Evolutionary conservation across 305 asterid genomes (phyloP).

Genomic region (Andrographis paniculata): DNA sequence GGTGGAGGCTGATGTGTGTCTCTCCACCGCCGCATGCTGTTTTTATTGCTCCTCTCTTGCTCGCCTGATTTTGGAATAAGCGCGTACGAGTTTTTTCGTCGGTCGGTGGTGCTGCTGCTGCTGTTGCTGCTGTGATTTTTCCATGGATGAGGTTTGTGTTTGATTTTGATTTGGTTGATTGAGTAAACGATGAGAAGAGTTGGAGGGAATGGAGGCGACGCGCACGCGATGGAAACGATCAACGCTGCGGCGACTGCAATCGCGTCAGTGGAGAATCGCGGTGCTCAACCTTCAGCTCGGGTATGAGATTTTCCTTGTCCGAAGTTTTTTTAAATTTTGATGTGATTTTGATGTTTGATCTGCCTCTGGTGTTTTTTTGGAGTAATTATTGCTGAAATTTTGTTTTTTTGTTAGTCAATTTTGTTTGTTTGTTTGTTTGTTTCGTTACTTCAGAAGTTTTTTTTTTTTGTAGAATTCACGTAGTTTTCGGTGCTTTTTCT

Average conservation of each 20-base stretch:
- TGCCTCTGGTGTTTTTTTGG: not conserved
- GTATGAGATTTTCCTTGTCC: slow-evolving; percentile 24
- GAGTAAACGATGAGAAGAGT: slow-evolving; percentile 35
- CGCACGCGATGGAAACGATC: slow-evolving; percentile 62
- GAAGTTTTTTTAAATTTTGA: slow-evolving; percentile 6
- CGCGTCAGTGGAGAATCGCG: slow-evolving; percentile 66
- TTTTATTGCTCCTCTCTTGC: too few relatives aligned
- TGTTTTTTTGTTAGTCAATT: not conserved
- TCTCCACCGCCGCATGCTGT: too few relatives aligned
- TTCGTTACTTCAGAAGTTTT: not conserved
- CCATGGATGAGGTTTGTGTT: not conserved
- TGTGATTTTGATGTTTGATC: slow-evolving; percentile 5
- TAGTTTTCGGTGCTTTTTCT: too few relatives aligned
- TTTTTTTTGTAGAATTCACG: not conserved
- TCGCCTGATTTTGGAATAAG: too few relatives aligned
- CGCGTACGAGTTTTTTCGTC: too few relatives aligned
- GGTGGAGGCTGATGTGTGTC: not conserved
- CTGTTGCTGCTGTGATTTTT: not conserved
- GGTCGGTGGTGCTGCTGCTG: too few relatives aligned
- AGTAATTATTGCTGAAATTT: slow-evolving; percentile 10
- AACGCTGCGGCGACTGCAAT: slow-evolving; percentile 91
- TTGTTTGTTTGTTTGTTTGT: slow-evolving; percentile 2
- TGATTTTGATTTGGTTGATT: slow-evolving; percentile 15
- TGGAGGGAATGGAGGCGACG: too few relatives aligned
- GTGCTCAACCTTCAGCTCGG: slow-evolving; percentile 45